These are phyloP conservation scores for Amanita fuliginea DNA, from an alignment of 768 basidiomycete species.

Conservation along the genomic window DNA sequence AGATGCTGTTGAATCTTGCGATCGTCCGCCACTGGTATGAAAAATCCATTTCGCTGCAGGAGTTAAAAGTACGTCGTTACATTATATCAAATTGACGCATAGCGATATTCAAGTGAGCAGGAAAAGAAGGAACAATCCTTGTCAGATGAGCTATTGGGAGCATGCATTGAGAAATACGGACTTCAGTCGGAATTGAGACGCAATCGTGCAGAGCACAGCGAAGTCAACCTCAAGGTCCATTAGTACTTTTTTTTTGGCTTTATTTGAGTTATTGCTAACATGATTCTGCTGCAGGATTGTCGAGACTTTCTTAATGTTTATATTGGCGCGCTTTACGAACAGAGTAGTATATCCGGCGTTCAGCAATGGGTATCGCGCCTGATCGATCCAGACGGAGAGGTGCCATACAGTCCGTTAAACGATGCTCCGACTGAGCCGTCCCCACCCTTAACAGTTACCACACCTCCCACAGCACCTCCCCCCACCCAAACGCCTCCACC, in stretches of 20 bases:
- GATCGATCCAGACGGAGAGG: neutral
- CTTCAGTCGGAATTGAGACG: neutral
- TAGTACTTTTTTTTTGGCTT: neutral
- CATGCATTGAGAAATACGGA: slow-evolving; percentile 1
- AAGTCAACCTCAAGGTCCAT: neutral
- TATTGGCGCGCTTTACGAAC: neutral
- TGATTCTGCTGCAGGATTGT: neutral
- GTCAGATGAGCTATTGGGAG: neutral
- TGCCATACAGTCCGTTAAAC: neutral
- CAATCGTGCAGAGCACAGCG: neutral
- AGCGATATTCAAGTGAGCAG: neutral
- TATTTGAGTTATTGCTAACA: neutral
- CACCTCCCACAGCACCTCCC: neutral
- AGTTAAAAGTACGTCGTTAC: neutral
- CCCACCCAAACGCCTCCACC: neutral
- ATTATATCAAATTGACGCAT: too few relatives aligned
- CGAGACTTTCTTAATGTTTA: slow-evolving; percentile 1
- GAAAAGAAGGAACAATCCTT: neutral
- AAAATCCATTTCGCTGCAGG: neutral
- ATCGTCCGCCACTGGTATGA: slow-evolving; percentile 22
- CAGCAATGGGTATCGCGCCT: slow-evolving; percentile 5
- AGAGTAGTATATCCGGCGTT: neutral
- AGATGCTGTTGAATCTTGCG: slow-evolving; percentile 1
- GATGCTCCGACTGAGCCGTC: neutral
- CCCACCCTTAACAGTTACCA: neutral